Evolutionary conservation across 192 early-diverging fungal genomes (phyloP).

Genomic region (Coemansia asiatica): DNA sequence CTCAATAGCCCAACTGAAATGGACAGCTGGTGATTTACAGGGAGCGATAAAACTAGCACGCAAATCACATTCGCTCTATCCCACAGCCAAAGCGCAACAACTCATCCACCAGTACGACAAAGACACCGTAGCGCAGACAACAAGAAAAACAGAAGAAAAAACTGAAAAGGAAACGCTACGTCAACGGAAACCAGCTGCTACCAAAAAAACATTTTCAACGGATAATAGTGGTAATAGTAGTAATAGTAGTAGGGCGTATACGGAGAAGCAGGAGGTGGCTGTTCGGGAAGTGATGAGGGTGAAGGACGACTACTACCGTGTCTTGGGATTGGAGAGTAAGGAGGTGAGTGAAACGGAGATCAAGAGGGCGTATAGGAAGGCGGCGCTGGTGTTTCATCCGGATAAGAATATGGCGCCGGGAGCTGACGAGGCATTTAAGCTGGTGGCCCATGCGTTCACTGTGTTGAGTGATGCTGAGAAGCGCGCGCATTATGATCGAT

Average conservation of each 20-base stretch:
- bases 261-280: conserved; percentile 72
- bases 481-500: conserved; percentile 79
- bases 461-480: conserved; percentile 87
- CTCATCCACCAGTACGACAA: conserved; percentile 52
- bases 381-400: conserved; percentile 91
- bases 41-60: conserved; percentile 80
- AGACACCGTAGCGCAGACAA: too few relatives aligned
- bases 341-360: conserved; percentile 77
- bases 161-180: not conserved
- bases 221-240: conserved; percentile 22
- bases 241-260: conserved; percentile 60
- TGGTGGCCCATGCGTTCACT: conserved; percentile 89
- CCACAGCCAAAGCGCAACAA: conserved; percentile 63
- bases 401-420: conserved; percentile 96
- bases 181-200: not conserved
- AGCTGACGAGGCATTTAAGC: conserved; percentile 95
- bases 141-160: not conserved
- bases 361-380: conserved; percentile 93
- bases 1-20: conserved; percentile 72
- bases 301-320: conserved; percentile 79
- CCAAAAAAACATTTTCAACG: not conserved
- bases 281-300: conserved; percentile 76
- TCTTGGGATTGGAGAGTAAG: conserved; percentile 71
- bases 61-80: conserved; percentile 77
- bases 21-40: conserved; percentile 62